Evolutionary conservation across 139 green algal genomes (phyloP).

Genomic region (Axilococcus clingmanii): DNA sequence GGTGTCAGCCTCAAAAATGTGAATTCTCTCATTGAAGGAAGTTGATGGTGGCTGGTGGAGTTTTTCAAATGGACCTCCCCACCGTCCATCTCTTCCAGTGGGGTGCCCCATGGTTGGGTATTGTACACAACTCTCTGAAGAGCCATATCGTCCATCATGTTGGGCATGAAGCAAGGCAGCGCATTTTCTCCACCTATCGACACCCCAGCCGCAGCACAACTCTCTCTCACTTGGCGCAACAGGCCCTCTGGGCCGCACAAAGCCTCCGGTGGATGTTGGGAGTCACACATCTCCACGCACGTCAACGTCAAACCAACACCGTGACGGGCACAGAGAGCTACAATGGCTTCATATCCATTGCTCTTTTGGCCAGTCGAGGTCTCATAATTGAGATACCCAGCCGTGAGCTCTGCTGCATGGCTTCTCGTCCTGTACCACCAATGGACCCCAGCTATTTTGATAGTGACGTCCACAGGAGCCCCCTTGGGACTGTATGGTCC

Average conservation of each 20-base stretch:
- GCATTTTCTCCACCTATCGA: constrained; percentile 85
- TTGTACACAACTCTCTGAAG: constrained; percentile 69
- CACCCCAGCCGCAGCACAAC: constrained; percentile 47
- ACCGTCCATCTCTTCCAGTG: constrained; percentile 17
- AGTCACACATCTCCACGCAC: constrained; percentile 95
- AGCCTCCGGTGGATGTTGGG: constrained; percentile 79
- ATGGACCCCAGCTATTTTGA: constrained; percentile 66
- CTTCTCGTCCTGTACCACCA: constrained; percentile 85
- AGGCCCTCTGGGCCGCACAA: constrained; percentile 84
- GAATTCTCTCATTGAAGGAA: constrained; percentile 67
- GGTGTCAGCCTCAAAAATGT: constrained; percentile 73
- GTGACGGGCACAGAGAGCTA: constrained; percentile 60
- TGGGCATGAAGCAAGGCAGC: constrained; percentile 66
- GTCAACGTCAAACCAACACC: constrained; percentile 82
- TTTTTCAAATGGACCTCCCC: no score
- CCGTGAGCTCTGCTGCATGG: constrained; percentile 91
- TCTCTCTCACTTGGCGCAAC: constrained; percentile 54
- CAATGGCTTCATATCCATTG: constrained; percentile 72
- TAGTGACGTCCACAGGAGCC: constrained; percentile 8
- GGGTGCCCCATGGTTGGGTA: constrained; percentile 30
- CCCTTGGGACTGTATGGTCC: no score
- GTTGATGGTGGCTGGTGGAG: no score
- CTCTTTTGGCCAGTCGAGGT: constrained; percentile 1
- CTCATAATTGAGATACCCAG: constrained; percentile 91
- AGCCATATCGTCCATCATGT: constrained; percentile 44